A percentile compares a stretch with the other conserved stretches of the same genome.
Evolutionary conservation across 768 basidiomycete species (phyloP).

Genomic region (Lactarius hengduanensis): DNA sequence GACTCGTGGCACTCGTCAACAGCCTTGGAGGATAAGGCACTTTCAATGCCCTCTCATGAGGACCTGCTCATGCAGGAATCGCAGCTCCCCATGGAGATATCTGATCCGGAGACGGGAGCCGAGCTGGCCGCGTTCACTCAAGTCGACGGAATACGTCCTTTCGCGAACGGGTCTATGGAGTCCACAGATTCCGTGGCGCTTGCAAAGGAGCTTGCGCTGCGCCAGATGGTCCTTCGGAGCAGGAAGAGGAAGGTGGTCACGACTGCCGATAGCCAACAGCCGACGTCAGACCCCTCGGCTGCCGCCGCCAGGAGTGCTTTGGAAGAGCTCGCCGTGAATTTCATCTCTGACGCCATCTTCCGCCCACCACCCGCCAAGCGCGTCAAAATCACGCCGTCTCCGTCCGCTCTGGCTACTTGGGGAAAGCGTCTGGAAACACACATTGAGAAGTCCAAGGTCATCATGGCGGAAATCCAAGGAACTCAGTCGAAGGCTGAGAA

Average conservation of each 20-base stretch:
- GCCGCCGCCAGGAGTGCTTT: conserved; percentile 8
- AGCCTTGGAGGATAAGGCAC: background rate
- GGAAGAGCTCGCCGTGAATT: conserved; percentile 19
- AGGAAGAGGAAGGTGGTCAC: conserved; percentile 35
- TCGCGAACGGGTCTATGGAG: background rate
- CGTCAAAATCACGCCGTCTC: conserved; percentile 21
- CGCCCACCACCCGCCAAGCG: conserved; percentile 28
- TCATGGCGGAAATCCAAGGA: conserved; percentile 46
- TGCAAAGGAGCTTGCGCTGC: conserved; percentile 42
- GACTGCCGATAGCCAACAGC: conserved; percentile 35
- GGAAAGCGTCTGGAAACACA: conserved; percentile 47
- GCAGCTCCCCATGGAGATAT: background rate
- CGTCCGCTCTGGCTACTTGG: conserved; percentile 40
- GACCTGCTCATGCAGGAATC: background rate
- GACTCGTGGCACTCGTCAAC: background rate
- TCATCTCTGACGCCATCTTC: conserved; percentile 21
- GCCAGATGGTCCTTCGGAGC: conserved; percentile 37
- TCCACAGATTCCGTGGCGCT: conserved; percentile 33
- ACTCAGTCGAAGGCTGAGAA: conserved; percentile 49
- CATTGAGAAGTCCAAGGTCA: conserved; percentile 47
- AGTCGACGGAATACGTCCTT: background rate
- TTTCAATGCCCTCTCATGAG: background rate
- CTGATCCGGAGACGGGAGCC: background rate
- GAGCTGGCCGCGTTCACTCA: background rate
- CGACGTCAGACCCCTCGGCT: conserved; percentile 35